Evolutionary conservation across 2,329 filamentous ascomycete genomes (phyloP).

Genomic region (Blastomyces parvus): DNA sequence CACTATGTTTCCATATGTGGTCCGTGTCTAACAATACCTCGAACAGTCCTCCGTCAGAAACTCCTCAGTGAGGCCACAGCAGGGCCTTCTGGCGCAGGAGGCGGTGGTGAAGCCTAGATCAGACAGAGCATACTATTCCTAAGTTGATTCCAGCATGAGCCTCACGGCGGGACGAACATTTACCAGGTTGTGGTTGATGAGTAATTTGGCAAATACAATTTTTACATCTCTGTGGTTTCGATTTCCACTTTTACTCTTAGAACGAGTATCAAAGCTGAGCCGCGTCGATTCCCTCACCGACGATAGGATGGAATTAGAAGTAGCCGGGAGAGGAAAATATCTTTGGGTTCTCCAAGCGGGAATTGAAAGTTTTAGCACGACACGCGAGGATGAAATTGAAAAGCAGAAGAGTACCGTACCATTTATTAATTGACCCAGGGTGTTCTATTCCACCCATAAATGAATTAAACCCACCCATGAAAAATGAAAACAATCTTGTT

Average conservation of each 20-base stretch:
- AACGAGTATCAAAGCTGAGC: neutral
- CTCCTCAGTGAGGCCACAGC: slow-evolving; percentile 38
- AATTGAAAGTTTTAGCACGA: neutral
- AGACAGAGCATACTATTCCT: too few relatives aligned
- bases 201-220: neutral
- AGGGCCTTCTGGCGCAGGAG: slow-evolving; percentile 25
- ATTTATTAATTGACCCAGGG: neutral
- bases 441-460: neutral
- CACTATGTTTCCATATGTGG: neutral
- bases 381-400: neutral
- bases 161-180: neutral
- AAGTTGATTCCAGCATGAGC: neutral
- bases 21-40: neutral
- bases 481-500: neutral
- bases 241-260: neutral
- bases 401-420: neutral
- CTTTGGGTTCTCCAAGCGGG: neutral
- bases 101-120: slow-evolving; percentile 8
- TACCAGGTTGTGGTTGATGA: neutral
- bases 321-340: neutral
- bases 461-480: neutral
- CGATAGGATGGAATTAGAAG: neutral
- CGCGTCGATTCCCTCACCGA: neutral
- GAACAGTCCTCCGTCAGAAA: slow-evolving; percentile 43
- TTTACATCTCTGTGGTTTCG: neutral